These are phyloP conservation scores for Phytophthora chlamydospora DNA, from an alignment of 352 stramenopile genomes.

Conservation along the genomic window DNA sequence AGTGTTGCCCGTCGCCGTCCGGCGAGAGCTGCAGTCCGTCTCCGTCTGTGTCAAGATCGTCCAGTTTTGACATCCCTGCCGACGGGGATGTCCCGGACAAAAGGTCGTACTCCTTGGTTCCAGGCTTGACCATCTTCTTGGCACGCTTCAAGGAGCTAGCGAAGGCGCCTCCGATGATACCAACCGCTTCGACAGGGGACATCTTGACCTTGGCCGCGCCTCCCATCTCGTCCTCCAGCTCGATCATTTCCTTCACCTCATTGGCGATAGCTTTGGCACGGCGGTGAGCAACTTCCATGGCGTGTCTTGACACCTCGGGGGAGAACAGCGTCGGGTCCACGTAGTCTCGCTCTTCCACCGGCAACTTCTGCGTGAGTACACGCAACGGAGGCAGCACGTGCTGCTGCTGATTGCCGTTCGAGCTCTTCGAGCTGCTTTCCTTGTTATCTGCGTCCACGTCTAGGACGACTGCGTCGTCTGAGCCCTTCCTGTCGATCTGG, in stretches of 20 bases:
- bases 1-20: constrained; percentile 68
- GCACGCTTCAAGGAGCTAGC: constrained; percentile 60
- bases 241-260: constrained; percentile 75
- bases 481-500: constrained; percentile 9
- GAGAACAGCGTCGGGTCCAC: constrained; percentile 85
- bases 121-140: constrained; percentile 61
- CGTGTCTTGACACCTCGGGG: constrained; percentile 79
- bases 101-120: constrained; percentile 77
- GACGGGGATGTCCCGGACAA: constrained; percentile 56
- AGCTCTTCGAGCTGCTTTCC: constrained; percentile 5
- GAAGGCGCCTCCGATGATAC: constrained; percentile 70
- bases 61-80: constrained; percentile 53
- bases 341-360: constrained; percentile 63
- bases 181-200: constrained; percentile 62
- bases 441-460: constrained; percentile 19
- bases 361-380: constrained; percentile 41
- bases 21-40: constrained; percentile 86
- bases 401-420: constrained; percentile 25
- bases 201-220: constrained; percentile 44
- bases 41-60: constrained; percentile 81
- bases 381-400: constrained; percentile 53
- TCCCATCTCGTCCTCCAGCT: constrained; percentile 46
- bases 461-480: constrained; percentile 18
- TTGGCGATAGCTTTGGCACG: constrained; percentile 73
- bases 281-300: constrained; percentile 83